phyloP scores from a whole-genome alignment of 2,329 filamentous ascomycete genomes.

The Talaromyces sp. region DNA sequence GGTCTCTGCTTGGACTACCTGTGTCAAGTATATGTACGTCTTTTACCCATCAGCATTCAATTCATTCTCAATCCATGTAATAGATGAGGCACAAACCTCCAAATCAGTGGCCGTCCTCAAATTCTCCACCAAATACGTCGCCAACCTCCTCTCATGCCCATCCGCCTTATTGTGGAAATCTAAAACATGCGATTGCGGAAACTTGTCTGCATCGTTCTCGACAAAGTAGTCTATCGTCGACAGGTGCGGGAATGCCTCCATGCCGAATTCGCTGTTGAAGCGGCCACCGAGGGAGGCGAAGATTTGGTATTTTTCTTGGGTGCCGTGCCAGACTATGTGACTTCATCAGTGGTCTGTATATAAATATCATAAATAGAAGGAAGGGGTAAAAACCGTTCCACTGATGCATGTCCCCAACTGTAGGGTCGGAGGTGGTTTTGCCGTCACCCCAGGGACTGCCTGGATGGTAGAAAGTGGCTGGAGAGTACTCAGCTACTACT shows the following conservation, averaged over 20 bases:
- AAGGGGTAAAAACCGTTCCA: slow-evolving; percentile 60
- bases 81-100: slow-evolving; percentile 6
- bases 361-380: not conserved
- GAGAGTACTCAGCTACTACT: slow-evolving; percentile 63
- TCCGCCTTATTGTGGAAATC: slow-evolving; percentile 91
- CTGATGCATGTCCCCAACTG: slow-evolving; percentile 80
- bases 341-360: not conserved
- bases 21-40: slow-evolving; percentile 62
- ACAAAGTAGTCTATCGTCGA: slow-evolving; percentile 71
- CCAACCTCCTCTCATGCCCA: slow-evolving; percentile 77
- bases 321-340: slow-evolving; percentile 69
- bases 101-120: slow-evolving; percentile 44
- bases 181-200: slow-evolving; percentile 72
- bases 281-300: slow-evolving; percentile 67
- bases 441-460: slow-evolving; percentile 61
- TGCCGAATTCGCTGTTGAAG: slow-evolving; percentile 85
- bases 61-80: no score
- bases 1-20: slow-evolving; percentile 55
- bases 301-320: slow-evolving; percentile 78
- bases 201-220: slow-evolving; percentile 65
- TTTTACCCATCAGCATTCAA: not conserved
- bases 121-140: slow-evolving; percentile 57
- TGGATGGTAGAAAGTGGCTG: slow-evolving; percentile 48
- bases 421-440: slow-evolving; percentile 66
- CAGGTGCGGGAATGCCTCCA: slow-evolving; percentile 70